Evolutionary conservation across 352 stramenopile species (phyloP), one percentile per base, ranked within the genome.

Genomic region (Globisporangium parvum): DNA sequence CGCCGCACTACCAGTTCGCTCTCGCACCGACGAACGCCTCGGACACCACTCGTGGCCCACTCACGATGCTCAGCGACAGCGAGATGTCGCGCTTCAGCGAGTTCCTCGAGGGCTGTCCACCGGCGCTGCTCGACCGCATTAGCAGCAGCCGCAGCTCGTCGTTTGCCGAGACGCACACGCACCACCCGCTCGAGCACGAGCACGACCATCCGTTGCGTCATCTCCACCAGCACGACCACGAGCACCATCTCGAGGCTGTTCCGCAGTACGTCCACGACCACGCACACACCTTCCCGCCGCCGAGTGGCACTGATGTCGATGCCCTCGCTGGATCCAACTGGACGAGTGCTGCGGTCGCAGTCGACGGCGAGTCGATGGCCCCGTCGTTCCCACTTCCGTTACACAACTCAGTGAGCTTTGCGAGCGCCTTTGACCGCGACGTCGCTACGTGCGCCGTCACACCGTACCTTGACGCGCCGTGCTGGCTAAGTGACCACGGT

Each of bases 51-150:
- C 45, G 45, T 21, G 35, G 28, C 20, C 40, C 28, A 42, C 53
- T 59, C 21, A n/a, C 42, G 31, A 21, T 59, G 44, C 53, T 59
- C 42, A 47, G 40, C 9, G 53, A 59, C 40, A 47, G 26, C 8
- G 53, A 59, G 20, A 59, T 59, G 53, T 10, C 44, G 31, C 47
- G 31, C 20, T 46, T 59, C 15, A 39, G 53, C 42, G 53, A 59
- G 53, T 52, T 51, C 42, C 33, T 59, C 28, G 53, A 59, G 28
- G 42, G 44, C 28, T 52, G 31, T 23, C 28, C 45, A 20, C 9
- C 42, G 10, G 14, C 42, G 40, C 20, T 57, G 14, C 24, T 44
- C n/a, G 51, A 57, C 24, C 51, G 41, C 14, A 23, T 23, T 3
- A 47, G 41, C 41, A 47, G 12, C 15, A 17, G 26, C n/a, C 24